Percentiles rank a stretch among this genome's conserved stretches.
Conservation (phyloP, 2,329 filamentous ascomycete genomes). For the Aspergillus vadensis region DNA sequence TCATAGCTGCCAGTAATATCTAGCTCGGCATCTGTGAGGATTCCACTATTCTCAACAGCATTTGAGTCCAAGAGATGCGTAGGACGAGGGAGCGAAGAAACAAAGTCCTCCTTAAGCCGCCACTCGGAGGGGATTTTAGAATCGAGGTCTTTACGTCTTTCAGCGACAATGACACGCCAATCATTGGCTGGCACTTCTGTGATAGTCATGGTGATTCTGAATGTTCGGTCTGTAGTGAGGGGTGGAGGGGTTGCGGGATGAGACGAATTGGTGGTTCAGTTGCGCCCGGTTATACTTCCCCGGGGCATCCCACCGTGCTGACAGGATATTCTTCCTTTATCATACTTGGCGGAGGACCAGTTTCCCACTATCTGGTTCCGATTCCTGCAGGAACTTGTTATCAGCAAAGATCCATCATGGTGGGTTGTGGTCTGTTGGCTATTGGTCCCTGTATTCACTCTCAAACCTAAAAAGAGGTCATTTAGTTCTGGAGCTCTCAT, state of each 20-base stretch:
- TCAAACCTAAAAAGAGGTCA: too few species aligned
- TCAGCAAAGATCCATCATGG: too few species aligned
- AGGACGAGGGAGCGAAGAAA: slow-evolving; percentile 11
- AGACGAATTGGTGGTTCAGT: not conserved
- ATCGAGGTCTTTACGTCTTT: slow-evolving; percentile 34
- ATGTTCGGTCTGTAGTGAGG: too few species aligned
- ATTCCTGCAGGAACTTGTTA: too few species aligned
- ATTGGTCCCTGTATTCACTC: too few species aligned
- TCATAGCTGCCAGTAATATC: slow-evolving; percentile 46
- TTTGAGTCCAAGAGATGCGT: slow-evolving; percentile 25
- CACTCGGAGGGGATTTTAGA: slow-evolving; percentile 38
- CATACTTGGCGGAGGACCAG: too few species aligned
- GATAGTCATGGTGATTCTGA: not conserved
- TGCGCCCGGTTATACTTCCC: not conserved
- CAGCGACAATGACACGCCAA: slow-evolving; percentile 26
- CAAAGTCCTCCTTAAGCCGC: slow-evolving; percentile 24
- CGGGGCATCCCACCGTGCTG: not conserved
- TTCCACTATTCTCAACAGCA: slow-evolving; percentile 37
- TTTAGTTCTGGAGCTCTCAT: too few species aligned
- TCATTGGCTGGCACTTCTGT: not conserved
- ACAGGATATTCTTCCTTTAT: not conserved
- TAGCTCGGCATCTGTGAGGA: slow-evolving; percentile 50
- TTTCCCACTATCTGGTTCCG: too few species aligned
- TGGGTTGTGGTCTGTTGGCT: too few species aligned
- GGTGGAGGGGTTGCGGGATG: not conserved